Base-by-base conservation (phyloP, 1,139 yeast genomes). In the Saccharomycopsis hybrid region DNA sequence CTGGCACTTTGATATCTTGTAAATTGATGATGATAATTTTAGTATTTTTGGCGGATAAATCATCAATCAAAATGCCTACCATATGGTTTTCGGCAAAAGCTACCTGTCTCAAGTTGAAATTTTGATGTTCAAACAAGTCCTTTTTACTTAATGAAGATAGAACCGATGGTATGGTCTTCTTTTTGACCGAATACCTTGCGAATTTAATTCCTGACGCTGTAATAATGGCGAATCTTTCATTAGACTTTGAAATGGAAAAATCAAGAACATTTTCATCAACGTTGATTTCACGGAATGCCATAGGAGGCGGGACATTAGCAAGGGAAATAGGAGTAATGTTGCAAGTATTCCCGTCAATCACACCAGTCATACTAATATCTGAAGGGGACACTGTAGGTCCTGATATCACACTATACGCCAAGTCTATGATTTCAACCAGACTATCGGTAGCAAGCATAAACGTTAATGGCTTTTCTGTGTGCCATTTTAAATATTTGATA, bases 281-380 rank as follows among this genome's bases (percentile, higher is more conserved):
- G 13, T 74, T 76, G 45, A 85, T 65, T 46, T 82, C 86, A 55
- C 95, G 74, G 63, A 76, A 85, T 4, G 88, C 76, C 62, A 87
- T 79, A 40, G 99, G 99, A 1, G 99, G 99, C 2, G 99, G 99
- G 4, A 89, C 94, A 63, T 83, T 88, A 1, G 97, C 96, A 37
- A 83, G 65, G 0, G 85, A 74, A 40, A 94, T 71, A 0, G 98
- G 97, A 0, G 98, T 90, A 32, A 89, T 68, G 58, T 82, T 79
- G 33, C 84, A 74, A n/a, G 73, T 72, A 1, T 66, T 60, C 2
- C 97, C 97, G 68, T 94, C 98, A 37, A 85, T 72, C 1, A 92
- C 96, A 37, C 85, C 68, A 7, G 81, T 77, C 72, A 85, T 79
- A 46, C 98, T 98, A 28, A 76, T 61, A 64, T 89, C 97, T 54